Evolutionary conservation across 257 asterid species (phyloP).

Genomic region (Solanum pennellii): DNA sequence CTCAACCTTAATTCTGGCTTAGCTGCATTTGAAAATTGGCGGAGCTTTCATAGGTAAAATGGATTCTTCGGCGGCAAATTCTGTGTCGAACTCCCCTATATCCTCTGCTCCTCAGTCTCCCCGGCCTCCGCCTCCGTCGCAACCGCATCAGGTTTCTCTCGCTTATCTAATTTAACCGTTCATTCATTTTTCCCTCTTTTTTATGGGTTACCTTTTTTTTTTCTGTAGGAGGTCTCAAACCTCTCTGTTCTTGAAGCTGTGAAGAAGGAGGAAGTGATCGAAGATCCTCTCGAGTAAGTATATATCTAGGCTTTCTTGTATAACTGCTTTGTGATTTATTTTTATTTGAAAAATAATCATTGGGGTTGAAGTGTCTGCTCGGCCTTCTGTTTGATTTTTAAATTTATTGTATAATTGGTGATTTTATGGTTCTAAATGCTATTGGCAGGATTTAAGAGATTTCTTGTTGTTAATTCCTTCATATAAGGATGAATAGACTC

Average conservation of each 20-base stretch:
- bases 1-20: neutral
- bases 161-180: neutral
- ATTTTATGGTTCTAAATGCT: neutral
- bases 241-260: neutral
- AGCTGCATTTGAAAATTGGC: neutral
- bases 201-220: neutral
- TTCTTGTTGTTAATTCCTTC: neutral
- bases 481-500: neutral
- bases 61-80: neutral
- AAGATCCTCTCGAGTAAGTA: neutral
- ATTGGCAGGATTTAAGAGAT: neutral
- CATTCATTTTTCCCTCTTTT: neutral
- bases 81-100: neutral
- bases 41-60: neutral
- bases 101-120: constrained; percentile 1
- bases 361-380: neutral
- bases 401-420: neutral
- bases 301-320: neutral
- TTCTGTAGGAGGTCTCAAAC: neutral
- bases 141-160: neutral
- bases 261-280: neutral
- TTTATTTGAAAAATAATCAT: neutral
- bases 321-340: neutral
- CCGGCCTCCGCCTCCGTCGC: neutral
- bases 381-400: neutral